Base-by-base conservation (phyloP, 2,329 filamentous ascomycete genomes). In the Coniella lustricola region DNA sequence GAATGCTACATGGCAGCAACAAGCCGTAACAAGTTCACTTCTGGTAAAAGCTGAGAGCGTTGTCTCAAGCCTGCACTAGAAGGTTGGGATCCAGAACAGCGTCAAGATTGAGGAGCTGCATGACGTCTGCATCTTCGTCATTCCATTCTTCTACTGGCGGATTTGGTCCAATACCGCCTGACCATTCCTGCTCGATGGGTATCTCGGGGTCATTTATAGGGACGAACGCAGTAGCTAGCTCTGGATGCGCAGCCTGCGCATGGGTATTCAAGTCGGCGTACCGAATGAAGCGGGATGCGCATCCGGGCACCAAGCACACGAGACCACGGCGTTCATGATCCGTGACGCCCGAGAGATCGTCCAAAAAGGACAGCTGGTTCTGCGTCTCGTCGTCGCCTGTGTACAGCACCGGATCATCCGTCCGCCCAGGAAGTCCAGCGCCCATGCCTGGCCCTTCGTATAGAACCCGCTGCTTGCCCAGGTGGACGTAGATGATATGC, bases 401-500 rank as follows among this genome's bases (percentile, higher is more conserved):
- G 25, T 10, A 29, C 5, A 10, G 10, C 25, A 29, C 25, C 5
- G 25, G 5, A 29, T 10, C 25, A 29, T 13, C n/a, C n/a, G 38
- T 25, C n/a, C n/a, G n/a, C n/a, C n/a, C n/a, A n/a, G n/a, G n/a
- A n/a, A n/a, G n/a, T 7, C 8, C 9, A 16, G 2, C 13, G n/a
- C n/a, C 22, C 38, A 12, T 20, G 38, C 4, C n/a, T 21, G 3
- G 22, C n/a, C 17, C 21, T 21, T 52, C 38, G 44, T 59, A 61
- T 3, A 52, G 49, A 8, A 73, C 73, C 12, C 77, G 71, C 48
- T 71, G 66, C 14, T 66, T 60, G n/a, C 82, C 81, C 21, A 95
- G 71, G 63, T 97, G 91, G 18, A 87, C 78, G 41, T 85, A 89
- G 17, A 87, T 82, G 38, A 96, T 76, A 62, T 97, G 91, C 56